Base-by-base conservation (phyloP, 139 green algal species). In the Coelastrella sp. region DNA sequence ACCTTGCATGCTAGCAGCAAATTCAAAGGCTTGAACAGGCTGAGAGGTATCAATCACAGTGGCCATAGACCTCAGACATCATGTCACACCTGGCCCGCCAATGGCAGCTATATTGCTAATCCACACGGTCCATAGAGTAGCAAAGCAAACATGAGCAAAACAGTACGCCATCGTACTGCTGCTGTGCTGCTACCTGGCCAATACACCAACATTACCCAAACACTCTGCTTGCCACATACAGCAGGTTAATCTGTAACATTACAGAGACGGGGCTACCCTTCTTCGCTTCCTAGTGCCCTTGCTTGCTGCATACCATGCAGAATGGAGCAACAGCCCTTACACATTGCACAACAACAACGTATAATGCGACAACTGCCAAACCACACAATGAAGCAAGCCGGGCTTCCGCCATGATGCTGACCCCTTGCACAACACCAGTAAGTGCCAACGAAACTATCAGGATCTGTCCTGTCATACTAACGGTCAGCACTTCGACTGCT, bases 311-410 rank as follows among this genome's bases (percentile, higher is more conserved):
- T 85, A 22, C 57, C 56, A 71, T 47, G 57, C 57, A 64, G 79
- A 73, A n/a, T 57, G 71, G 57, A 56, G 57, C 57, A 10, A 17
- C 16, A 5, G 61, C 57, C 56, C 57, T n/a, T 22, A 17, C 17
- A 85, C 79, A 73, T 57, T 85, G 19, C 79, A 85, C 79, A 61
- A 85, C 57, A 13, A 19, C 20, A 22, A 85, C 13, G 57, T 73
- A 64, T 5, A 85, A 16, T 57, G 71, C 57, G 56, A 85, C 71
- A 7, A 17, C 57, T 56, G 79, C 16, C 7, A 85, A 14, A 61
- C 19, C n/a, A 73, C 79, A 85, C 79, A 85, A 23, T 23, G 79
- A n/a, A 7, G 22, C 23, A 16, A 73, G 7, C 7, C 79, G 68
- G 1, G 19, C 22, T 17, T 68, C 71, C 10, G 5, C 8, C 19